These are phyloP conservation scores for Gossypium lobatum DNA, from an alignment of 441 rosid genomes.

Conservation along the genomic window DNA sequence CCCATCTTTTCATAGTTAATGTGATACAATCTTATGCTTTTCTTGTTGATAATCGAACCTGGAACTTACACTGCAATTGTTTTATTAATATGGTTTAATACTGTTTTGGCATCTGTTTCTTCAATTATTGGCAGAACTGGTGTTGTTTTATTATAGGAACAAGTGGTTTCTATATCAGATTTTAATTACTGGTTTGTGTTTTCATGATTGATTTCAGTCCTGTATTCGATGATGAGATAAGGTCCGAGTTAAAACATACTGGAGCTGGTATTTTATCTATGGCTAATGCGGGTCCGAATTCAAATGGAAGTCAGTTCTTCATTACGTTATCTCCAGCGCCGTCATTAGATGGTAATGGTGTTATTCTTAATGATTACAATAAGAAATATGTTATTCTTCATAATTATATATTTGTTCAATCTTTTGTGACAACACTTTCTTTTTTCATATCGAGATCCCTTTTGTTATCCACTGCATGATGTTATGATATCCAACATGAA, in stretches of 20 bases:
- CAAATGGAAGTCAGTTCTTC: constrained; percentile 94
- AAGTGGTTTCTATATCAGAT: background rate
- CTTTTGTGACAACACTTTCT: background rate
- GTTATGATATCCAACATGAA: background rate
- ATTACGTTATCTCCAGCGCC: constrained; percentile 81
- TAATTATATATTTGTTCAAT: background rate
- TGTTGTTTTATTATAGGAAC: background rate
- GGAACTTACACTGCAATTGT: background rate
- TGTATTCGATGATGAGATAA: constrained; percentile 87
- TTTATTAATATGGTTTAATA: background rate
- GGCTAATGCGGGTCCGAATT: constrained; percentile 97
- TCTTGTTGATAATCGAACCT: background rate
- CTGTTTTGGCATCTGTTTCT: background rate
- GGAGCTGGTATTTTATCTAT: constrained; percentile 94
- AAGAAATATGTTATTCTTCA: background rate
- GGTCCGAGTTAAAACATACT: constrained; percentile 77
- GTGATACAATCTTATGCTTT: background rate
- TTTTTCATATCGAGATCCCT: background rate
- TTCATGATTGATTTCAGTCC: constrained; percentile 28
- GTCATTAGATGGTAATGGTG: constrained; percentile 67
- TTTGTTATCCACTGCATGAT: background rate
- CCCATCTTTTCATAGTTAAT: background rate
- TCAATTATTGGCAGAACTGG: background rate
- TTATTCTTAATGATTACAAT: background rate
- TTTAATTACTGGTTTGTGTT: background rate